phyloP scores from a whole-genome alignment of 495 filamentous ascomycete species.

The Barbatosphaeria neglecta region DNA sequence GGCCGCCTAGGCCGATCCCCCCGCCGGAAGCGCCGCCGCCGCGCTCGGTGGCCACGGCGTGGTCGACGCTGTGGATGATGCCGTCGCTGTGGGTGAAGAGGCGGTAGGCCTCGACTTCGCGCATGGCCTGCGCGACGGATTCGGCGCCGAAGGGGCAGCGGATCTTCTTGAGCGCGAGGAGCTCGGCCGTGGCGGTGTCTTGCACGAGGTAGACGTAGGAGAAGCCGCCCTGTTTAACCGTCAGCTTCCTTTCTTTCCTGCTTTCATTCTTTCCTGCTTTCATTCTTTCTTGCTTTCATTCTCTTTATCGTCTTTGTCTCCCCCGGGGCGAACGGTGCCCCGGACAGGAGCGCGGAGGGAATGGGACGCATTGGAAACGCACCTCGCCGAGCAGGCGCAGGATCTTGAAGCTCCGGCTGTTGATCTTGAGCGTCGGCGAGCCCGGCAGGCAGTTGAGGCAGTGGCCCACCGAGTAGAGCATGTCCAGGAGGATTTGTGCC shows the following conservation, averaged over 20 bases:
- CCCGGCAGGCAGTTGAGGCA: slow-evolving; percentile 94
- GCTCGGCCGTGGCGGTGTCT: slow-evolving; percentile 64
- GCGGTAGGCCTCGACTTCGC: slow-evolving; percentile 92
- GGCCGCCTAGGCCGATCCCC: too few relatives aligned
- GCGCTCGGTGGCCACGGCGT: slow-evolving; percentile 47
- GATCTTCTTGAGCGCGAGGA: slow-evolving; percentile 97
- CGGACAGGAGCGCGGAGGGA: not conserved
- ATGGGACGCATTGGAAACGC: slow-evolving; percentile 3
- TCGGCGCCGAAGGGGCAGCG: slow-evolving; percentile 93
- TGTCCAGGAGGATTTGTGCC: slow-evolving; percentile 78
- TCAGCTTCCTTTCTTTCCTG: not conserved
- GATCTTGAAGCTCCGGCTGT: slow-evolving; percentile 90
- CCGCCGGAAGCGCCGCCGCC: slow-evolving; percentile 26
- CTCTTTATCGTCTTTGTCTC: too few relatives aligned
- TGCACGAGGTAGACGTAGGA: slow-evolving; percentile 98
- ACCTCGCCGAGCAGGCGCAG: slow-evolving; percentile 85
- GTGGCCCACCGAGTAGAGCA: slow-evolving; percentile 80
- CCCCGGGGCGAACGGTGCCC: not conserved
- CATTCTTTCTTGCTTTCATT: too few relatives aligned
- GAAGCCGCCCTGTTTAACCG: slow-evolving; percentile 64
- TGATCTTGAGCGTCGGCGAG: slow-evolving; percentile 88
- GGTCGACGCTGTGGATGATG: slow-evolving; percentile 86
- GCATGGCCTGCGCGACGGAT: slow-evolving; percentile 84
- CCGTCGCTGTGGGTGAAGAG: slow-evolving; percentile 71
- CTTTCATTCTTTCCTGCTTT: too few relatives aligned